Conservation (phyloP, 192 early-diverging fungal species). For the Dispira simplex region DNA sequence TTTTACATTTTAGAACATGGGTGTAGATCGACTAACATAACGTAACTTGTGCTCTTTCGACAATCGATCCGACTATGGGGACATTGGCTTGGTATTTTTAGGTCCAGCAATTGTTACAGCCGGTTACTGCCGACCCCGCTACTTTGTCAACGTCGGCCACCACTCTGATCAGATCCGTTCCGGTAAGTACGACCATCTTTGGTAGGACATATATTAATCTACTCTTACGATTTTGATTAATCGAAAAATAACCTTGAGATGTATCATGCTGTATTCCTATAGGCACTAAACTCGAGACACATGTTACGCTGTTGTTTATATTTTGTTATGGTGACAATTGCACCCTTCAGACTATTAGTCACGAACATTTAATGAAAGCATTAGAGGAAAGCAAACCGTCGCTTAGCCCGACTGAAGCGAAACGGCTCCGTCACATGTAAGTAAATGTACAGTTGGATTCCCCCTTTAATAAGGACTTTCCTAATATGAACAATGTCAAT, state of each 20-base stretch:
- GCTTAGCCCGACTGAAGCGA: not conserved
- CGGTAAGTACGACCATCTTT: not conserved
- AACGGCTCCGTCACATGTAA: slow-evolving; percentile 1
- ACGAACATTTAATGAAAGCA: not conserved
- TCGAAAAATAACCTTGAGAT: not conserved
- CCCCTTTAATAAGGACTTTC: too few species aligned
- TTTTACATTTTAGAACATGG: too few species aligned
- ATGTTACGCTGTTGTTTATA: not conserved
- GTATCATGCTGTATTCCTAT: not conserved
- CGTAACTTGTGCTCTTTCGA: too few species aligned
- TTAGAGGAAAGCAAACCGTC: slow-evolving; percentile 2
- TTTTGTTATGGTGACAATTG: not conserved
- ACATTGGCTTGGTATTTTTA: too few species aligned
- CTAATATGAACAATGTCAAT: too few species aligned
- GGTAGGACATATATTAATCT: not conserved
- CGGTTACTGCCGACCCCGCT: too few species aligned
- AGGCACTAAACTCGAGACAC: not conserved
- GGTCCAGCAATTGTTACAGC: too few species aligned
- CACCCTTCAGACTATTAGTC: not conserved
- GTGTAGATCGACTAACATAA: too few species aligned
- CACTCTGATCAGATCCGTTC: not conserved
- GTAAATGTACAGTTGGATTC: not conserved
- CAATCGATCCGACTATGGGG: too few species aligned
- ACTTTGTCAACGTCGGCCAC: too few species aligned
- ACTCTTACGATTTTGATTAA: not conserved